Evolutionary conservation across 495 filamentous ascomycete species (phyloP).

Genomic region (Neurospora sublineolata): DNA sequence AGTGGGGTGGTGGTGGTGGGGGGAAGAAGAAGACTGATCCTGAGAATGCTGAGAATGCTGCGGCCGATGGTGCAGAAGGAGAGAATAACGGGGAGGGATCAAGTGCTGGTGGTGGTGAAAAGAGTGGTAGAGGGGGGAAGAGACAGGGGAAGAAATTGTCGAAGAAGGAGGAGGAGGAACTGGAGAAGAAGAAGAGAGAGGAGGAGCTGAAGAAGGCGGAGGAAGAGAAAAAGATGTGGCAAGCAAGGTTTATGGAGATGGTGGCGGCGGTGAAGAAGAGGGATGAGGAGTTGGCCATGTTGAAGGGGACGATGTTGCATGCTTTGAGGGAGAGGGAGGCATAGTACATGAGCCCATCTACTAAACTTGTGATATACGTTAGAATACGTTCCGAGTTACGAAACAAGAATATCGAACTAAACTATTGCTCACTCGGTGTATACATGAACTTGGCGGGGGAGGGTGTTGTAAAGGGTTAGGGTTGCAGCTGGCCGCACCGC

Average conservation of each 20-base stretch:
- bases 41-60: not conserved
- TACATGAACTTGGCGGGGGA: not conserved
- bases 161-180: slow-evolving; percentile 13
- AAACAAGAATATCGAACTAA: not conserved
- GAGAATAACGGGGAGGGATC: not conserved
- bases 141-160: slow-evolving; percentile 3
- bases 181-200: slow-evolving; percentile 17
- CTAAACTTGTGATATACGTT: not conserved
- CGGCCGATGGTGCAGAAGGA: not conserved
- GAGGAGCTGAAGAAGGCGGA: slow-evolving; percentile 15
- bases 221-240: slow-evolving; percentile 20
- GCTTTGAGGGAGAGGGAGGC: slow-evolving; percentile 5
- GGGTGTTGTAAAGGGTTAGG: not conserved
- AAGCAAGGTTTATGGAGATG: slow-evolving; percentile 27
- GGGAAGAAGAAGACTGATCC: slow-evolving; percentile 12
- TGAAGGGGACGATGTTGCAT: slow-evolving; percentile 17
- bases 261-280: slow-evolving; percentile 16
- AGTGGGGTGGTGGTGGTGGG: slow-evolving; percentile 6
- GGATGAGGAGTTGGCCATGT: slow-evolving; percentile 18
- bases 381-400: not conserved
- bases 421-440: not conserved
- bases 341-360: not conserved
- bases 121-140: slow-evolving; percentile 5
- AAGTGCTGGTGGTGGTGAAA: not conserved
- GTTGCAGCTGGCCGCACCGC: not conserved